Percentiles rank a stretch among this genome's conserved stretches.
These are phyloP conservation scores for Rhizopogon sp. DNA, from an alignment of 768 basidiomycete species.

Conservation along the genomic window DNA sequence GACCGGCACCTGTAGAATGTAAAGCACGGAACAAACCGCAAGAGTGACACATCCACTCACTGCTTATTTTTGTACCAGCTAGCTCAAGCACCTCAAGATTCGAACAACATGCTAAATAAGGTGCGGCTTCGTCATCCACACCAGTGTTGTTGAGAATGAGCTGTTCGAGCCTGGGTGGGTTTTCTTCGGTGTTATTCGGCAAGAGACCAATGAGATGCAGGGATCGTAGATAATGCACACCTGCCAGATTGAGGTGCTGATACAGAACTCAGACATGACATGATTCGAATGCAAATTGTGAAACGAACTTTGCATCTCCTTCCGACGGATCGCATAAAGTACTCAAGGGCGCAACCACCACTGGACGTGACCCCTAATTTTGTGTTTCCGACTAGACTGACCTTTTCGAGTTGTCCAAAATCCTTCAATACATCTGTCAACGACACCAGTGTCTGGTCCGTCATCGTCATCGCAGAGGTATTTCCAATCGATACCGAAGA, in stretches of 20 bases:
- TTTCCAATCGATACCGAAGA: slow-evolving; percentile 40
- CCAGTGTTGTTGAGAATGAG: slow-evolving; percentile 57
- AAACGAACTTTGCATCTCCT: slow-evolving; percentile 51
- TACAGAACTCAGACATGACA: background rate
- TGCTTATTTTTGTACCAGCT: slow-evolving; percentile 54
- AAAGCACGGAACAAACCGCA: background rate
- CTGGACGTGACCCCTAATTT: slow-evolving; percentile 44
- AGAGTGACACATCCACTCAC: slow-evolving; percentile 30
- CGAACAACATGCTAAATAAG: slow-evolving; percentile 48
- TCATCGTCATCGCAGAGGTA: slow-evolving; percentile 50
- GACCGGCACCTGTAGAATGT: slow-evolving; percentile 39
- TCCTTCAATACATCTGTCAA: slow-evolving; percentile 38
- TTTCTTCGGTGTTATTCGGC: slow-evolving; percentile 7
- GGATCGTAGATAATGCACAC: slow-evolving; percentile 46
- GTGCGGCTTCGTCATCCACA: slow-evolving; percentile 52
- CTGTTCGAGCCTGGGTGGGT: slow-evolving; percentile 36
- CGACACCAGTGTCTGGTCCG: slow-evolving; percentile 38
- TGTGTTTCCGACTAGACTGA: slow-evolving; percentile 61
- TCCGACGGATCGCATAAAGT: slow-evolving; percentile 50
- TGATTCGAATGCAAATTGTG: background rate
- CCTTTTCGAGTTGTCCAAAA: slow-evolving; percentile 37
- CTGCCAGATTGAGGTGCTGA: slow-evolving; percentile 57
- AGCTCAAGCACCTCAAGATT: slow-evolving; percentile 45
- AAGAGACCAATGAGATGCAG: slow-evolving; percentile 46
- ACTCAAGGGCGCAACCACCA: slow-evolving; percentile 31